phyloP scores from a whole-genome alignment of 1,284 basidiomycete genomes.

The Cryptococcus sp. region DNA sequence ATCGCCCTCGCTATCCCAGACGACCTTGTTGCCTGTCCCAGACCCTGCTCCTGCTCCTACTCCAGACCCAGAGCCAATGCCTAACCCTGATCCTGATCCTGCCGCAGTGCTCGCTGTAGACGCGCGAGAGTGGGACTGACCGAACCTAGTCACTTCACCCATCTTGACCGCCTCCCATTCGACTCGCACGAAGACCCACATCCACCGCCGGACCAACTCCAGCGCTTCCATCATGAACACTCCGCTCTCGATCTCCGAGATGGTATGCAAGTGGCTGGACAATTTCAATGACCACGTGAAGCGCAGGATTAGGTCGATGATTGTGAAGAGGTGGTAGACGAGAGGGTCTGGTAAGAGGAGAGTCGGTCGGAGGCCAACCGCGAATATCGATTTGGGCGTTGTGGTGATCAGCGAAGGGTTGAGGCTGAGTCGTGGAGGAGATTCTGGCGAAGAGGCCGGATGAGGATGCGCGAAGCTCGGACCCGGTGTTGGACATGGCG shows the following conservation, averaged over 20 bases:
- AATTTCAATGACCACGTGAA: conserved; percentile 95
- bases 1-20: conserved; percentile 7
- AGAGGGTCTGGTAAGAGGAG: conserved; percentile 73
- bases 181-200: conserved; percentile 94
- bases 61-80: not conserved
- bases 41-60: not conserved
- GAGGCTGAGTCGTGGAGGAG: conserved; percentile 10
- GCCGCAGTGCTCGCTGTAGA: not conserved
- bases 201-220: conserved; percentile 85
- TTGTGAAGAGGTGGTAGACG: conserved; percentile 81
- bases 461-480: conserved; percentile 12
- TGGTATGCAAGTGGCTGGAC: conserved; percentile 80
- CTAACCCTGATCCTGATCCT: not conserved
- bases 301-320: conserved; percentile 84
- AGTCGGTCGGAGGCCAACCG: conserved; percentile 66
- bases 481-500: conserved; percentile 42
- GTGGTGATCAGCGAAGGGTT: conserved; percentile 22
- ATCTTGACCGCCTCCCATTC: conserved; percentile 88
- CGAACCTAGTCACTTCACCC: conserved; percentile 42
- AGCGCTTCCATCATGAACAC: conserved; percentile 90
- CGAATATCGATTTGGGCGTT: conserved; percentile 55
- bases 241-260: conserved; percentile 75
- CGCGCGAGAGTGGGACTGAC: conserved; percentile 1
- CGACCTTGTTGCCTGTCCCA: not conserved
- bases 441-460: not conserved